Base-by-base conservation (phyloP, 345 rosid species). In the Geranium brycei region DNA sequence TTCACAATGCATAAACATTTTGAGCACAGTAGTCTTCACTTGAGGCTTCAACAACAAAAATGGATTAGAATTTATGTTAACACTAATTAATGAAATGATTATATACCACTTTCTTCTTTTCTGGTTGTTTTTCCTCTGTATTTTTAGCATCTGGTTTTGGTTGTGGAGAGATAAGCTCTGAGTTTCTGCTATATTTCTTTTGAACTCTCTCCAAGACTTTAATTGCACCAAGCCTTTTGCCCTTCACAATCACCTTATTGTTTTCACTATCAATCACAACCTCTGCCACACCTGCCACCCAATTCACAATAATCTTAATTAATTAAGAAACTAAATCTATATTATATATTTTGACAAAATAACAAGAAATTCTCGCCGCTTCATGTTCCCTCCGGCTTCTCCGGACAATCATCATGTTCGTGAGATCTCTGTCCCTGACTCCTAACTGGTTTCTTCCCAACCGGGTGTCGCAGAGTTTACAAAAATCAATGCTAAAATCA, bases 1-100 rank as follows among this genome's bases (percentile, higher is more conserved):
- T 60, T 89, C 96, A 41, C 96, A 89, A 60, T 89, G 96, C 96
- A 89, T 89, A 77, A 77, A 76, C 58, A 85, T 89, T 65, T 66
- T 82, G 1, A 89, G 79, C 57, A 85, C 83, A 73, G 85, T 83
- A 3, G 69, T 78, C 47, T 83, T 70, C 59, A 78, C 83, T 16
- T 77, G 83, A 62, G 86, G 83, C 96, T 81, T 79, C 64, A 66
- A 47, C 15, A 47, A 47, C 1, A 47, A 7, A 7, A 7, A 47
- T 7, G 15, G 55, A 7, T 47, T 47, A 47, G 15, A 47, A 47
- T 47, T 47, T 47, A 0, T 7, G 55, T 47, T 7, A 7, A 47
- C 3, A 7, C 15, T 47, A 3, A 7, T 23, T 23, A 2, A 23
- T 23, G 28, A 23, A 23, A 23, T 23, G 28, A 23, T 23, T 23